Evolutionary conservation across 345 rosid species (phyloP).

Genomic region (Sapria himalayana): DNA sequence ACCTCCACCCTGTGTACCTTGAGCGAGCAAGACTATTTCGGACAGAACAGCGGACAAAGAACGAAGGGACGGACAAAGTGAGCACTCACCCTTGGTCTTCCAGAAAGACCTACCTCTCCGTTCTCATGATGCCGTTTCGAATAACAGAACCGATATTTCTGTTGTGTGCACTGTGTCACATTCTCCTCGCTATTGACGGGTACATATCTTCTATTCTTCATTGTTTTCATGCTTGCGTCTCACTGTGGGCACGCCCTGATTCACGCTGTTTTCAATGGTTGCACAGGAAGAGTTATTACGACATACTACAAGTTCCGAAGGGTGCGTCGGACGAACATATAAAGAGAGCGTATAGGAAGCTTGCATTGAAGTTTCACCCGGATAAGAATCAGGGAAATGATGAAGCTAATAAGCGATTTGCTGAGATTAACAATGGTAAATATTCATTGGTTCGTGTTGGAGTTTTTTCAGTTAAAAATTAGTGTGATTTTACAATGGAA

Average conservation of each 20-base stretch:
- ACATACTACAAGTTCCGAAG: constrained; percentile 68
- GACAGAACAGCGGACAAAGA: too few relatives aligned
- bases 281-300: constrained; percentile 83
- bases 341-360: constrained; percentile 89
- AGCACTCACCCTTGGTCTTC: background rate
- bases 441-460: background rate
- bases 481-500: too few relatives aligned
- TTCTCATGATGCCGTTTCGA: constrained; percentile 33
- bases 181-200: constrained; percentile 34
- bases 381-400: constrained; percentile 93
- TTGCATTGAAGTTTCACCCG: constrained; percentile 95
- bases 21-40: too few relatives aligned
- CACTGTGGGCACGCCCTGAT: background rate
- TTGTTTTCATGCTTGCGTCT: background rate
- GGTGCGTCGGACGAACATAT: constrained; percentile 95
- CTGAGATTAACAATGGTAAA: constrained; percentile 81
- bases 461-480: background rate
- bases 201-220: constrained; percentile 8
- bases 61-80: too few relatives aligned
- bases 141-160: constrained; percentile 20
- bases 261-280: constrained; percentile 3
- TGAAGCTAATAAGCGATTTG: constrained; percentile 70
- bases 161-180: constrained; percentile 32
- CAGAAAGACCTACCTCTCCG: constrained; percentile 29
- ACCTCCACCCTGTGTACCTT: too few relatives aligned